A percentile compares a stretch with the other conserved stretches of the same genome.
These are phyloP conservation scores for Forsythia suspensa DNA, from an alignment of 257 asterid genomes.

Conservation along the genomic window DNA sequence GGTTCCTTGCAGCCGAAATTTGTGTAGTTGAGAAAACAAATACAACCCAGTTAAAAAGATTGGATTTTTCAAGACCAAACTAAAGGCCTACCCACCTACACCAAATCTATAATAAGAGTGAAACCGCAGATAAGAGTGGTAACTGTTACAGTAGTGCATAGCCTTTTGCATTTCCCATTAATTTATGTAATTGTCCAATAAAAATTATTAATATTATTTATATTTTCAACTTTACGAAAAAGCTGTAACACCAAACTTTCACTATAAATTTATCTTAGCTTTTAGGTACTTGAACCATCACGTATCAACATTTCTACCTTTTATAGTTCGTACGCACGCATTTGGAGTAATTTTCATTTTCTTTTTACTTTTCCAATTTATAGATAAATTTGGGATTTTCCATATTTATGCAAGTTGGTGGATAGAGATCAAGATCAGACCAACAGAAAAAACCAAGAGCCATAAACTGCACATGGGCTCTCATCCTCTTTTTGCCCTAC, in stretches of 20 bases:
- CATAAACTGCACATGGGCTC: slow-evolving; percentile 49
- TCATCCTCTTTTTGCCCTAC: slow-evolving; percentile 13
- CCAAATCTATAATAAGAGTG: slow-evolving; percentile 55
- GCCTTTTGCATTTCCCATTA: slow-evolving; percentile 40
- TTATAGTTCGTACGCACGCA: slow-evolving; percentile 17
- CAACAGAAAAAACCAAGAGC: slow-evolving; percentile 29
- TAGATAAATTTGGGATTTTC: slow-evolving; percentile 20
- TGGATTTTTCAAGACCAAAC: slow-evolving; percentile 30
- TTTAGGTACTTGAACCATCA: slow-evolving; percentile 39
- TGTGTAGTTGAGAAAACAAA: too few relatives aligned
- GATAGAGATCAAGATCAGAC: slow-evolving; percentile 17
- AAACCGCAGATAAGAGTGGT: slow-evolving; percentile 51
- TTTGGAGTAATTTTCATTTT: slow-evolving; percentile 6
- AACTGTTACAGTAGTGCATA: slow-evolving; percentile 48
- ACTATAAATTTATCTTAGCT: slow-evolving; percentile 17
- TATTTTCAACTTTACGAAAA: slow-evolving; percentile 8
- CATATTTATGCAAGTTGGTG: slow-evolving; percentile 15
- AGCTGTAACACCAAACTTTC: slow-evolving; percentile 2
- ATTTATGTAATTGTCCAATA: not conserved
- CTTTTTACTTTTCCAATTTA: slow-evolving; percentile 15
- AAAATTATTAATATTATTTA: slow-evolving; percentile 9
- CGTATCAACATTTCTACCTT: slow-evolving; percentile 30
- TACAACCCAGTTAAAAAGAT: slow-evolving; percentile 28
- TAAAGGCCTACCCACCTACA: slow-evolving; percentile 54
- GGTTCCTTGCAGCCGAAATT: not conserved